Evolutionary conservation across 2,329 filamentous ascomycete species (phyloP).

Genomic region (Microdochium paspali): DNA sequence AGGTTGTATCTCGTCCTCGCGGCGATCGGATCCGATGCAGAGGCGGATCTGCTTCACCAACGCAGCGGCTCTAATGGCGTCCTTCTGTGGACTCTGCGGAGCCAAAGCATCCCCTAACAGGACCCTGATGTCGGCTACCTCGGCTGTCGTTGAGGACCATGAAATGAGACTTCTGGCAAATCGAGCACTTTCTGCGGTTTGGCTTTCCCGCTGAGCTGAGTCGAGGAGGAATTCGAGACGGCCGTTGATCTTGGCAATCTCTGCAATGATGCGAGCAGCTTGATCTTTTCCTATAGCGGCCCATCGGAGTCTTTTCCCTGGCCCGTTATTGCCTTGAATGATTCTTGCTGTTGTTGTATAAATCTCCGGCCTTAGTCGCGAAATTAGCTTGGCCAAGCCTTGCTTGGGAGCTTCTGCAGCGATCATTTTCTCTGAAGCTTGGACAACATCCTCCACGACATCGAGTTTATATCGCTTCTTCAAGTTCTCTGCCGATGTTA

Average conservation of each 20-base stretch:
- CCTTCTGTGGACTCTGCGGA: background rate
- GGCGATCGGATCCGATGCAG: conserved; percentile 9
- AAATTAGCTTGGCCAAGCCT: conserved; percentile 7
- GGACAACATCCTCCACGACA: conserved; percentile 7
- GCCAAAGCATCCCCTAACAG: conserved; percentile 4
- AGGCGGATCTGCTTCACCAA: conserved; percentile 11
- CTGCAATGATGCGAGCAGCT: conserved; percentile 5
- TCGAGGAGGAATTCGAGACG: conserved; percentile 10
- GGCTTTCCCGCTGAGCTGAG: conserved; percentile 5
- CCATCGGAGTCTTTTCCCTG: conserved; percentile 8
- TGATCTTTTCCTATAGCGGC: conserved; percentile 6
- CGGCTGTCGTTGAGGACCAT: conserved; percentile 6
- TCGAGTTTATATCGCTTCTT: conserved; percentile 8
- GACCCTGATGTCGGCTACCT: conserved; percentile 9
- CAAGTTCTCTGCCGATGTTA: conserved; percentile 8
- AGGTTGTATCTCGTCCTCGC: conserved; percentile 8
- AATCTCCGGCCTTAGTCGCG: conserved; percentile 6
- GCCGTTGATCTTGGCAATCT: conserved; percentile 6
- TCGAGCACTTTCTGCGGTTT: conserved; percentile 5
- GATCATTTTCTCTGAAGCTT: conserved; percentile 1
- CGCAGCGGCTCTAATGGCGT: conserved; percentile 9
- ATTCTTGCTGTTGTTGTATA: conserved; percentile 8
- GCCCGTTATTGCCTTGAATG: conserved; percentile 8
- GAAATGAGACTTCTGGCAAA: conserved; percentile 11
- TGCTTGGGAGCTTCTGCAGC: conserved; percentile 1